Evolutionary conservation across 1,284 basidiomycete genomes (phyloP).

Genomic region (Ganoderma meredithae): DNA sequence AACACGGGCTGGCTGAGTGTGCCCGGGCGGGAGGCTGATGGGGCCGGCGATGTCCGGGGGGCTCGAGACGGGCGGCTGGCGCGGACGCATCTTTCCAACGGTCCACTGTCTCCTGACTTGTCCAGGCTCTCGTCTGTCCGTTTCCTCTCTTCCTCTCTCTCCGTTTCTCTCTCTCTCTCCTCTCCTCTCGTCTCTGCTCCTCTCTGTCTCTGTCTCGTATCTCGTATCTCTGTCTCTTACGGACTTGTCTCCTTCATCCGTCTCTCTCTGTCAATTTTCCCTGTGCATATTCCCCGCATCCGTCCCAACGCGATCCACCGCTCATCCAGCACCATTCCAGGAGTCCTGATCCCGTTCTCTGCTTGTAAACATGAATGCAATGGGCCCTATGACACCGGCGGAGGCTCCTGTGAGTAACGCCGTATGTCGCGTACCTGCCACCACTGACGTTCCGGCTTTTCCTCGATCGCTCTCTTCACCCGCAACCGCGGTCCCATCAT

Average conservation of each 20-base stretch:
- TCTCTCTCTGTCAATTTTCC: constrained; percentile 47
- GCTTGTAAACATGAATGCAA: constrained; percentile 78
- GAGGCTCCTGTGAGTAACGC: constrained; percentile 74
- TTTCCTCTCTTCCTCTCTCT: constrained; percentile 50
- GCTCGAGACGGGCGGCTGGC: constrained; percentile 22
- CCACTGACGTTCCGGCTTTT: constrained; percentile 9
- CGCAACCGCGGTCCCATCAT: constrained; percentile 6
- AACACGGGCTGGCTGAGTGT: too few species aligned
- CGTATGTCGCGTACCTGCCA: constrained; percentile 15
- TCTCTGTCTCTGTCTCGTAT: constrained; percentile 49
- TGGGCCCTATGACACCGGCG: constrained; percentile 68
- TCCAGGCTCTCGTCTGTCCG: constrained; percentile 47
- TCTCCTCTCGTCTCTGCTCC: constrained; percentile 43
- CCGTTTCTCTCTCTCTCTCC: constrained; percentile 47
- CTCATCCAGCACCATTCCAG: constrained; percentile 38
- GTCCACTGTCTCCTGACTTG: constrained; percentile 43
- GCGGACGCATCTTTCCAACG: constrained; percentile 32
- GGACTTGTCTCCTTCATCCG: constrained; percentile 48
- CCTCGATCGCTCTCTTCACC: constrained; percentile 13
- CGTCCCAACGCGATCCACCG: constrained; percentile 33
- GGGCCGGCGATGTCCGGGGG: constrained; percentile 42
- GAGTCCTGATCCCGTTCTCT: constrained; percentile 46
- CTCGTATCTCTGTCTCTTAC: constrained; percentile 48
- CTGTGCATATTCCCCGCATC: constrained; percentile 39
- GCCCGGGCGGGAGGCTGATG: too few species aligned